Evolutionary conservation across 306 rosid species (phyloP).

Genomic region (Vachellia pachyceras): DNA sequence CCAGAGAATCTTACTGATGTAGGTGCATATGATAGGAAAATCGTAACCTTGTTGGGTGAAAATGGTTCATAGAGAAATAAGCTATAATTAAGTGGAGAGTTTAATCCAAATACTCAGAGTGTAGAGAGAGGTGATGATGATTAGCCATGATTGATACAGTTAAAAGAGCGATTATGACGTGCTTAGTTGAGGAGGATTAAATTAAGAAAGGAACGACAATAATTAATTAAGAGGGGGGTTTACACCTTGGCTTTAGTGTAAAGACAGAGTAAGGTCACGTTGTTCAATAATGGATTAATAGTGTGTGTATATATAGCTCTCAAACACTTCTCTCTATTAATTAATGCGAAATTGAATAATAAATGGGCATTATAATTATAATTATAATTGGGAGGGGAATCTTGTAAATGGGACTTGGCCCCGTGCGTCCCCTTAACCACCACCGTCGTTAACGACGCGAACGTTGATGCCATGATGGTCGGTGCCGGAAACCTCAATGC

Average conservation of each 20-base stretch:
- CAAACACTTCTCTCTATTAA: neutral
- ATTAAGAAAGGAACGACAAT: conserved; percentile 23
- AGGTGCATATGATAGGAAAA: neutral
- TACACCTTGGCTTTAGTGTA: conserved; percentile 73
- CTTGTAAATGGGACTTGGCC: conserved; percentile 44
- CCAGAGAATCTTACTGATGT: neutral
- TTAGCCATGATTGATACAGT: conserved; percentile 32
- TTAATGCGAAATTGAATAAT: neutral
- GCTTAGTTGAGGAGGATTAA: conserved; percentile 9
- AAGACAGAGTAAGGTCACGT: conserved; percentile 76
- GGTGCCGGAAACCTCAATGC: conserved; percentile 63
- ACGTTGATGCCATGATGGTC: conserved; percentile 51
- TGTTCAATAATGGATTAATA: conserved; percentile 58
- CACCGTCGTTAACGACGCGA: neutral
- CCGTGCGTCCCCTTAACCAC: conserved; percentile 60
- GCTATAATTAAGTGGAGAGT: too few relatives aligned
- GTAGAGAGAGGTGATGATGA: conserved; percentile 18
- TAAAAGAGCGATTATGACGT: neutral
- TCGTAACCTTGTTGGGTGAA: neutral
- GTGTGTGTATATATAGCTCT: neutral
- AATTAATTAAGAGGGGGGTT: conserved; percentile 35
- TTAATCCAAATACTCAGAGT: too few relatives aligned
- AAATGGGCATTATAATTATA: neutral
- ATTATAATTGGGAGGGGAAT: conserved; percentile 48
- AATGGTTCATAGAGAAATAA: neutral